Base-by-base conservation (phyloP, 1,139 yeast genomes). In the Ogataea hybrid region DNA sequence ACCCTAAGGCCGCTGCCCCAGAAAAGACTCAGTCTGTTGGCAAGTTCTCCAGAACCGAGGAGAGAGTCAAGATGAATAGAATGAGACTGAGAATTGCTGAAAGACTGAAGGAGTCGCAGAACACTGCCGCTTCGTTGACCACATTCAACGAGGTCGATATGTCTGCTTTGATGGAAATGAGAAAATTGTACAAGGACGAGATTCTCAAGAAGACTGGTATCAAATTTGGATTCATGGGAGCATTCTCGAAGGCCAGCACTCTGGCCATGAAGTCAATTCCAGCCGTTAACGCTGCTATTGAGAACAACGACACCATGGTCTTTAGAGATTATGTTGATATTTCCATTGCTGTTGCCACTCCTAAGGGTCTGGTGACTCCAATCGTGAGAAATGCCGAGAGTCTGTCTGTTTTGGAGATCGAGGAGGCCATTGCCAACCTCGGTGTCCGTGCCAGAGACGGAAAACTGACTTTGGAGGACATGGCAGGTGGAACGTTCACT, bases 401-500 rank as follows among this genome's bases (percentile, higher is more conserved):
- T 22, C 73, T 87, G 56, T 79, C 90, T 43, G 86, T 92, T 45
- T 73, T 92, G 59, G 97, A 87, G 51, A 84, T 92, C 57, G 99
- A 92, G 72, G 68, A 83, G 61, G 97, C 88, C 68, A 90, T 92
- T 56, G 64, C 81, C 46, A 70, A 71, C 56, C 77, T 92, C 62
- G 95, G 97, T 69, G 74, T 74, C 65, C 92, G 89, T 73, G 98
- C 98, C 52, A 87, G 98, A 69, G 97, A 92, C 65, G 94, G 94
- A 63, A 90, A 92, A 73, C 79, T 92, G 63, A 86, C 97, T 45
- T 73, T 92, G 56, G 99, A 92, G 75, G 99, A 92, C 69, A 92
- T 94, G 98, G 81, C 97, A 49, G 98, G 99, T 67, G 99, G 99
- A 68, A 90, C 97, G 49, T 90, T 92, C 75, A 92, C 99, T 62